Evolutionary conservation across 176 grass and related monocot genomes (phyloP), one percentile per base, ranked within the genome.

Genomic region (Hordeum vulgare): DNA sequence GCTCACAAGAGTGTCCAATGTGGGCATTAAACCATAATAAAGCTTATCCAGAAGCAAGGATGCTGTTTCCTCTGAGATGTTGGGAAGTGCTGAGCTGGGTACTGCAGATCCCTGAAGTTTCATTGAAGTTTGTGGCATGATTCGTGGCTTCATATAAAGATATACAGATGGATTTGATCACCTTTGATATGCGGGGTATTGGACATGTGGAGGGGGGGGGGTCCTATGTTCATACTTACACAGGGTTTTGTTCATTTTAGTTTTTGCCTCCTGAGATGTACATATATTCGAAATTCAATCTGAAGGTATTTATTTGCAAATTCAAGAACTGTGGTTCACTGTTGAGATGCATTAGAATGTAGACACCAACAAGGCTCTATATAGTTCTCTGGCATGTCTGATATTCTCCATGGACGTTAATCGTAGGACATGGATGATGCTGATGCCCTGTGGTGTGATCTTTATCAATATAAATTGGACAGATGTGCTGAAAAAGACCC

Each of bases 381-480:
- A 3, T 24, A 21, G 26, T 80, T 23, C 79, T 79, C 27, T 39
- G 36, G 23, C 45, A 42, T 83, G 4, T 9, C 21, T 79, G 23
- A 61, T n/a, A 69, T 82, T 82, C 79, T 77, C 14, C 51, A 45
- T 39, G 66, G 42, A 66, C 35, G 45, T n/a, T 77, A 23, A 29
- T 42, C 41, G 5, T 39, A 17, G 54, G 41, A 61, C 23, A 33
- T 53, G 61, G 69, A 41, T 81, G 71, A 44, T 10, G 49, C 37
- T 85, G 35, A 68, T 37, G 11, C 39, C 21, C 57, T 37, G 70
- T 70, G 61, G 29, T 61, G 51, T 33, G 31, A 61, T 68, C 5
- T 28, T 80, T 59, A 80, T 42, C 34, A 34, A 61, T 54, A 33
- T 34, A 72, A 81, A 71, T 66, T 72, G 27, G 41, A 80, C 4